Conservation (phyloP, 2,329 filamentous ascomycete genomes). For the Juglanconis oblonga region DNA sequence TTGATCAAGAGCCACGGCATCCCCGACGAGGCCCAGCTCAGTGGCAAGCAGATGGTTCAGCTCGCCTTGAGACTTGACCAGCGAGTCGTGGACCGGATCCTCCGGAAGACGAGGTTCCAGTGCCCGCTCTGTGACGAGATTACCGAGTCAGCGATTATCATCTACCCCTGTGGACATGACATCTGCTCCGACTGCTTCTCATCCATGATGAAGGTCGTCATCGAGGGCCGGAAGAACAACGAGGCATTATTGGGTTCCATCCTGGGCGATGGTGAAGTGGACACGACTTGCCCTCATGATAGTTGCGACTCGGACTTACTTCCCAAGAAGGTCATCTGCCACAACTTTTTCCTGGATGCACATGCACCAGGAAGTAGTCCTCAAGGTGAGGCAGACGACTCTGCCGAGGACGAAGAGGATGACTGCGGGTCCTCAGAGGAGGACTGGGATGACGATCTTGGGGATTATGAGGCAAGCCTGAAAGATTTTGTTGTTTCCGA, state of each 20-base stretch:
- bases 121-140: not conserved
- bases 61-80: conserved; percentile 22
- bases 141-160: conserved; percentile 23
- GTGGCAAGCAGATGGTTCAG: conserved; percentile 26
- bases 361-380: not conserved
- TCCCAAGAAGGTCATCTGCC: conserved; percentile 5
- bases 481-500: not conserved
- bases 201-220: conserved; percentile 15
- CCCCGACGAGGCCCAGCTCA: conserved; percentile 26
- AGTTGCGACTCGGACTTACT: not conserved
- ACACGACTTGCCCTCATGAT: not conserved
- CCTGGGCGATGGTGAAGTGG: not conserved
- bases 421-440: not conserved
- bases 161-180: conserved; percentile 29
- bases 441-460: not conserved
- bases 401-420: not conserved
- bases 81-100: conserved; percentile 17
- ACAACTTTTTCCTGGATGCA: conserved; percentile 5
- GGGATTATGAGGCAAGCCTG: not conserved
- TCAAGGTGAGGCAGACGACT: not conserved
- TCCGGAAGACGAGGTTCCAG: not conserved
- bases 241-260: not conserved
- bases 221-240: not conserved
- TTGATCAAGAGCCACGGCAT: conserved; percentile 40
- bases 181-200: conserved; percentile 28